Base-by-base conservation (phyloP, 2,329 filamentous ascomycete species). In the Canariomyces notabilis region DNA sequence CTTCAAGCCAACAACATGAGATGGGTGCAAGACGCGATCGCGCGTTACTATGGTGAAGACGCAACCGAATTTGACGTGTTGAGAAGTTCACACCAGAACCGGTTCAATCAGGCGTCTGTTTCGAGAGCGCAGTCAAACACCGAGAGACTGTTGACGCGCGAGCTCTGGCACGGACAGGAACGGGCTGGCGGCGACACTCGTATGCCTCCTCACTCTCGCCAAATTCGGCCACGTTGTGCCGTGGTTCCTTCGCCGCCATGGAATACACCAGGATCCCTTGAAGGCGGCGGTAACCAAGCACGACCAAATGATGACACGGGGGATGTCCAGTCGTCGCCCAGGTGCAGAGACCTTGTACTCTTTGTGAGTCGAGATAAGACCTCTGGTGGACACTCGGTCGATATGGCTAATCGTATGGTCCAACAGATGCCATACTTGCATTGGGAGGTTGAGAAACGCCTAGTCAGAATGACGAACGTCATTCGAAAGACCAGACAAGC, bases 1-100 rank as follows among this genome's bases (percentile, higher is more conserved):
- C 48, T 56, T 11, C 52, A 56, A 21, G 52, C 54, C 2, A 56
- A 56, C 35, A 56, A 56, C 50, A 56, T 56, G 54, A 55, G 53
- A 23, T 56, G 54, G 52, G 52, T 55, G 6, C 52, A 56, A 38
- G 54, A 56, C 29, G 52, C 54, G 5, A 42, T 56, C 9, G 46
- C 54, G 6, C 42, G 52, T 14, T 56, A 56, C 40, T 56, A 56
- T 29, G 46, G 34, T 5, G 54, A 56, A 20, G 54, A 55, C n/a
- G 39, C 37, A 14, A 47, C 47, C 3, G 35, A 44, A 18, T 44
- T 53, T 6, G 50, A 50, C 4, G 12, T 46, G 2, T 41, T 48
- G 3, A 43, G 50, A 15, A 42, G 46, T 3, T 35, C 38, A 8
- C 40, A 47, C 16, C 48, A 51, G 16, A 44, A 48, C 6, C 36